A percentile compares a stretch with the other conserved stretches of the same genome.
Conservation (phyloP, 2,329 filamentous ascomycete species). For the Ustulina deusta region DNA sequence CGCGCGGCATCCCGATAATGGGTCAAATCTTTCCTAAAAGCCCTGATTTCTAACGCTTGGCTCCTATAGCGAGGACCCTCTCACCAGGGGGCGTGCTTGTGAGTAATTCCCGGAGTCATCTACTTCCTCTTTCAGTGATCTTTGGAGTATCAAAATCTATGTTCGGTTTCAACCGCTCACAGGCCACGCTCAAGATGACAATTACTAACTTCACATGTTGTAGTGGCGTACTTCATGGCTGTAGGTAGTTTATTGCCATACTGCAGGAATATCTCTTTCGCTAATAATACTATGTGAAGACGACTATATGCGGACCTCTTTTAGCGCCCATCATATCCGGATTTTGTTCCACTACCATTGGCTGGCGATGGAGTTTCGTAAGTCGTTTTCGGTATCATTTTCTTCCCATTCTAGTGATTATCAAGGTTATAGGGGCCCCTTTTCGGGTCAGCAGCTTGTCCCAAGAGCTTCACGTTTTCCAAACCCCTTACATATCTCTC, state of each 20-base stretch:
- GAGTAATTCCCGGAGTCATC: background rate
- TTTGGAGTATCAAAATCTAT: background rate
- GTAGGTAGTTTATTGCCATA: slow-evolving; percentile 53
- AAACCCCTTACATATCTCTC: background rate
- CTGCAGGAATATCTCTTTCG: background rate
- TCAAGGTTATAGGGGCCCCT: background rate
- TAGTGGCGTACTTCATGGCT: slow-evolving; percentile 71
- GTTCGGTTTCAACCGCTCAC: background rate
- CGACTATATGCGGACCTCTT: slow-evolving; percentile 75
- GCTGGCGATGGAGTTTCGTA: slow-evolving; percentile 75
- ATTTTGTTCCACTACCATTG: slow-evolving; percentile 67
- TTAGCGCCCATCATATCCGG: slow-evolving; percentile 74
- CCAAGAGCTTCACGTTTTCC: background rate
- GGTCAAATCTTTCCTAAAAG: background rate
- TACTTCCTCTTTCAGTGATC: background rate
- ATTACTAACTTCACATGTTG: background rate
- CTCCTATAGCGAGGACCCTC: slow-evolving; percentile 57
- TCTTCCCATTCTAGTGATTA: background rate
- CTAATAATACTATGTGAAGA: slow-evolving; percentile 51
- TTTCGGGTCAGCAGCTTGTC: background rate
- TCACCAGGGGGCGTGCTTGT: slow-evolving; percentile 67
- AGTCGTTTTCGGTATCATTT: background rate
- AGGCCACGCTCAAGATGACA: no score
- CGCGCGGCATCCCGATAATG: background rate
- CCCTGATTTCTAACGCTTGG: background rate